Base-by-base conservation (phyloP, 2,329 filamentous ascomycete species). In the Polychaeton citri region DNA sequence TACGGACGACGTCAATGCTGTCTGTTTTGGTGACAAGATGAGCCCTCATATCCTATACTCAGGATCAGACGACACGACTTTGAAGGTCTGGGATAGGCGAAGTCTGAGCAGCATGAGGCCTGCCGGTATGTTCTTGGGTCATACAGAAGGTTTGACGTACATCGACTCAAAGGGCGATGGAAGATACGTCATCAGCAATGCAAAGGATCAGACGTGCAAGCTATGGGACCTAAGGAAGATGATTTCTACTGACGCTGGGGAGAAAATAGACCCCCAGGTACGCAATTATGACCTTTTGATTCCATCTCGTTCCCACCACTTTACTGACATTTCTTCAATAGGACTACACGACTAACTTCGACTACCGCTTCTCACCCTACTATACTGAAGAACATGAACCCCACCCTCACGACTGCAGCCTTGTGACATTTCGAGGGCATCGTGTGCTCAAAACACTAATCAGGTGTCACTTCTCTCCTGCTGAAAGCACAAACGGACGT, bases 151-250 rank as follows among this genome's bases (percentile, higher is more conserved):
- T 5, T 47, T 79, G 34, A 79, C 75, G 0, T 79, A 77, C 42
- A 73, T 79, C 21, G 75, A 79, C 53, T 88, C 81, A 59, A 88
- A 96, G 68, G 84, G 82, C 28, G 85, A 94, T 50, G 76, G 77
- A 2, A 74, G 88, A 38, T 96, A 96, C 56, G 81, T 96, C 6
- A 72, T 98, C 18, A 87, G 80, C 46, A 98, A 98, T 50, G 84
- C 77, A 42, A 98, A 96, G 55, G 90, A 98, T 53, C 90, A 96
- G 58, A 88, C 79, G 30, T 93, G 93, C 75, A 96, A 96, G 61
- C 70, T 98, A 0, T 98, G 90, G 90, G 90, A 98, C 57, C 57
- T 95, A 38, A 72, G 88, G 35, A 92, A 83, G 69, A 88, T 86
- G 70, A 82, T 90, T 67, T 76, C 76, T 4, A 79, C 80, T 1